Evolutionary conservation across 2,329 filamentous ascomycete genomes (phyloP).

Genomic region (Curvularia spicifera): DNA sequence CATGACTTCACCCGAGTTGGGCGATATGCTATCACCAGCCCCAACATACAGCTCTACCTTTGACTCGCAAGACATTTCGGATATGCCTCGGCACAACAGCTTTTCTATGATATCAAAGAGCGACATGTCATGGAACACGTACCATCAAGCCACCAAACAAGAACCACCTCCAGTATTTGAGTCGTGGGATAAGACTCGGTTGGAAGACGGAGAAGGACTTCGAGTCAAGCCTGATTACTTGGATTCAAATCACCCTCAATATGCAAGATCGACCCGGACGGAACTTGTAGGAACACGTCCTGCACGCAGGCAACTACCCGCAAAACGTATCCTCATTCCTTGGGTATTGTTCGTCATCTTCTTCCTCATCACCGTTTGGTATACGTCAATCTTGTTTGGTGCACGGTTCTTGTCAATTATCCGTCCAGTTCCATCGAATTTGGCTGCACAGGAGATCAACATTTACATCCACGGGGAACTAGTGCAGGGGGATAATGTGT

Average conservation of each 20-base stretch:
- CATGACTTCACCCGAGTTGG: constrained; percentile 21
- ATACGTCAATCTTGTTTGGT: constrained; percentile 30
- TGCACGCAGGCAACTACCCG: constrained; percentile 11
- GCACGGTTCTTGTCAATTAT: constrained; percentile 25
- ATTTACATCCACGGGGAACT: constrained; percentile 25
- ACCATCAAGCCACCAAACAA: constrained; percentile 4
- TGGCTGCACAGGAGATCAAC: constrained; percentile 23
- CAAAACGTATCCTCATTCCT: constrained; percentile 25
- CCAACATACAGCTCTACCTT: constrained; percentile 34
- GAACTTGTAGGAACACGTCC: constrained; percentile 4
- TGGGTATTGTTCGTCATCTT: constrained; percentile 36
- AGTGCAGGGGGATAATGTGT: constrained; percentile 1
- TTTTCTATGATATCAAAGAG: not conserved
- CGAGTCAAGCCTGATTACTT: constrained; percentile 16
- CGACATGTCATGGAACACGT: constrained; percentile 2
- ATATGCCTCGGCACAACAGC: constrained; percentile 4
- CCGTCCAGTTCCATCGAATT: constrained; percentile 12
- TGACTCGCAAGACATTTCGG: constrained; percentile 3
- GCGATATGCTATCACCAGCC: constrained; percentile 25
- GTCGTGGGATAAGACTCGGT: not conserved
- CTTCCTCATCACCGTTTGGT: constrained; percentile 33
- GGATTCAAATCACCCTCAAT: constrained; percentile 19
- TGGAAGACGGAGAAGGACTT: constrained; percentile 3
- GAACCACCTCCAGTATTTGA: constrained; percentile 1
- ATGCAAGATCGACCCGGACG: constrained; percentile 8